These are phyloP conservation scores for Pyrenophora tritici-repentis DNA, from an alignment of 2,329 filamentous ascomycete genomes.

Conservation along the genomic window DNA sequence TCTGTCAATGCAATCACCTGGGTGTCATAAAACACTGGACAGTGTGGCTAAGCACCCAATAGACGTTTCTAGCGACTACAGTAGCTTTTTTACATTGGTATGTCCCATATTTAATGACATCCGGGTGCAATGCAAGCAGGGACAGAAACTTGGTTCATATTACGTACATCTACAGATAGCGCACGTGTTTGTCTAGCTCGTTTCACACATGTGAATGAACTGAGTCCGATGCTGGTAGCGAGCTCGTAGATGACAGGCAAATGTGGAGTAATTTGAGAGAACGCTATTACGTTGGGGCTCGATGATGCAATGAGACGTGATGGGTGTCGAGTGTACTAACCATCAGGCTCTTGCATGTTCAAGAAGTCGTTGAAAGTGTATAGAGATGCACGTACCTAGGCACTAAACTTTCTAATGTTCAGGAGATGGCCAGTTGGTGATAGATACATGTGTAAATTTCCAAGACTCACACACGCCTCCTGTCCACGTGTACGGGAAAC, in stretches of 20 bases:
- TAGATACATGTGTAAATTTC: too few relatives aligned
- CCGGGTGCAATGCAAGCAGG: too few relatives aligned
- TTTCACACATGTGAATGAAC: background rate
- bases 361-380: background rate
- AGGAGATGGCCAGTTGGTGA: background rate
- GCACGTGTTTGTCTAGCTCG: background rate
- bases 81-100: too few relatives aligned
- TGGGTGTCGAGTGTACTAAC: too few relatives aligned
- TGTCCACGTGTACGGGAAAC: too few relatives aligned
- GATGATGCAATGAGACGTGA: too few relatives aligned
- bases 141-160: background rate
- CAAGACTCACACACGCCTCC: too few relatives aligned
- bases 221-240: background rate
- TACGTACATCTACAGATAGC: background rate
- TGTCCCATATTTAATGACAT: too few relatives aligned
- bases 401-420: background rate
- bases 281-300: background rate
- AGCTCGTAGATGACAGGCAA: conserved; percentile 4
- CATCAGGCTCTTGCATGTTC: background rate
- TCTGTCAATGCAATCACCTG: too few relatives aligned
- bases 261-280: background rate
- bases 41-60: too few relatives aligned
- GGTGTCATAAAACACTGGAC: too few relatives aligned
- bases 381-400: background rate
- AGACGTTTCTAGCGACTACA: too few relatives aligned